These are phyloP conservation scores for Citrus mangshanensis DNA, from an alignment of 345 rosid genomes.

Conservation along the genomic window DNA sequence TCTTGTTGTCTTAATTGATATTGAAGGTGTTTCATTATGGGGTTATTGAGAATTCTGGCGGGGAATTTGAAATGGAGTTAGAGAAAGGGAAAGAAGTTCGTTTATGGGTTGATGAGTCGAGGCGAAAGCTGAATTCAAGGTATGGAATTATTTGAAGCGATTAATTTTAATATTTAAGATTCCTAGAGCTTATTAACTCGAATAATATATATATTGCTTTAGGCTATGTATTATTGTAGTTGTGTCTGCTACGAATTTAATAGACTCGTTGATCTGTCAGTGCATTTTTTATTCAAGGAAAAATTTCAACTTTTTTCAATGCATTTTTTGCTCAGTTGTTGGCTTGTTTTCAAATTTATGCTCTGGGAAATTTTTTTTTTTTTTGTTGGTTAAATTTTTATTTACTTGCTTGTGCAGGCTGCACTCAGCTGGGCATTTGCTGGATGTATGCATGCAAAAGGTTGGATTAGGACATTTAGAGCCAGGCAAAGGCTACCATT, in stretches of 20 bases:
- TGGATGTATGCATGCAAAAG: conserved; percentile 56
- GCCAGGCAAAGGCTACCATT: conserved; percentile 85
- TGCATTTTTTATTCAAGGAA: background rate
- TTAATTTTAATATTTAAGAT: background rate
- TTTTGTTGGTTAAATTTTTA: background rate
- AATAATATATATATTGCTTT: background rate
- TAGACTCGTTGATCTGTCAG: background rate
- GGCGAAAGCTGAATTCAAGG: conserved; percentile 82
- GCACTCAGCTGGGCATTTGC: conserved; percentile 90
- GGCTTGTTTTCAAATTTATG: background rate
- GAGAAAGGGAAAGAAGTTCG: conserved; percentile 45
- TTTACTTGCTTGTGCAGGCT: conserved; percentile 36
- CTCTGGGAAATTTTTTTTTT: background rate
- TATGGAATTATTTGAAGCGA: background rate
- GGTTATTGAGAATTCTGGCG: conserved; percentile 33
- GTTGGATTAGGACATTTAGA: conserved; percentile 69
- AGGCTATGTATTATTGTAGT: background rate
- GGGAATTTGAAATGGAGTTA: conserved; percentile 31
- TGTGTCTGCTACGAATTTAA: background rate
- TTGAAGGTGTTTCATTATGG: conserved; percentile 78
- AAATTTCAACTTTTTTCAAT: background rate
- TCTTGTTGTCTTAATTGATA: background rate
- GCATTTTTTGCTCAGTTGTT: background rate
- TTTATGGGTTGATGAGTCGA: conserved; percentile 58
- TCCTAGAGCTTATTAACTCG: background rate